These are phyloP conservation scores for Fistulifera pelliculosa DNA, from an alignment of 108 stramenopile genomes.

Conservation along the genomic window DNA sequence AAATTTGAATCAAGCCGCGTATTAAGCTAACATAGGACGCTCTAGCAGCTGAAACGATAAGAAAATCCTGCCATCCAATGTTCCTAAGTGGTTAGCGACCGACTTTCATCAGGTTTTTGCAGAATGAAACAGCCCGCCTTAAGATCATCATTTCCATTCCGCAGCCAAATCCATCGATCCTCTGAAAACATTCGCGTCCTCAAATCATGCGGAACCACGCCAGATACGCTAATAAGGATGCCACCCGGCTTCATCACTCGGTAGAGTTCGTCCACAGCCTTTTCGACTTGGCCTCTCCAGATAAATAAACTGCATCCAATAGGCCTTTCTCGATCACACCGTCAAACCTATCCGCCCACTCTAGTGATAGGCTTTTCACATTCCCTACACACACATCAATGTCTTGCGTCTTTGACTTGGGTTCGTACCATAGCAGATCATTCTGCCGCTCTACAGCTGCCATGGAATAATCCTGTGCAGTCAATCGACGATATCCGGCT, in stretches of 20 bases:
- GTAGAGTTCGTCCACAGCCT: slow-evolving; percentile 39
- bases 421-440: slow-evolving; percentile 38
- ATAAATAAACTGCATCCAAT: slow-evolving; percentile 74
- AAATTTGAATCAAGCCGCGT: too few relatives aligned
- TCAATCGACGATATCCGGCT: slow-evolving; percentile 43
- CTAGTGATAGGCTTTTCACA: slow-evolving; percentile 39
- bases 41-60: too few relatives aligned
- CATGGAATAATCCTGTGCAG: slow-evolving; percentile 63
- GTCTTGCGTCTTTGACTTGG: slow-evolving; percentile 5
- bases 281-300: slow-evolving; percentile 59
- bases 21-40: too few relatives aligned
- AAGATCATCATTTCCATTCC: slow-evolving; percentile 62
- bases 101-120: too few relatives aligned
- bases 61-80: too few relatives aligned
- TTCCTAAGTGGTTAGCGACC: too few relatives aligned
- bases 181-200: slow-evolving; percentile 31
- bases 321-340: slow-evolving; percentile 69
- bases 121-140: slow-evolving; percentile 75
- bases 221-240: slow-evolving; percentile 46
- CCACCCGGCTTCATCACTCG: slow-evolving; percentile 46
- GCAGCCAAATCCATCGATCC: slow-evolving; percentile 52
- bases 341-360: slow-evolving; percentile 54
- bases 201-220: slow-evolving; percentile 58
- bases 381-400: slow-evolving; percentile 41
- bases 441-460: slow-evolving; percentile 67